Evolutionary conservation across 1,284 basidiomycete species (phyloP).

Genomic region (Kwoniella shivajii): DNA sequence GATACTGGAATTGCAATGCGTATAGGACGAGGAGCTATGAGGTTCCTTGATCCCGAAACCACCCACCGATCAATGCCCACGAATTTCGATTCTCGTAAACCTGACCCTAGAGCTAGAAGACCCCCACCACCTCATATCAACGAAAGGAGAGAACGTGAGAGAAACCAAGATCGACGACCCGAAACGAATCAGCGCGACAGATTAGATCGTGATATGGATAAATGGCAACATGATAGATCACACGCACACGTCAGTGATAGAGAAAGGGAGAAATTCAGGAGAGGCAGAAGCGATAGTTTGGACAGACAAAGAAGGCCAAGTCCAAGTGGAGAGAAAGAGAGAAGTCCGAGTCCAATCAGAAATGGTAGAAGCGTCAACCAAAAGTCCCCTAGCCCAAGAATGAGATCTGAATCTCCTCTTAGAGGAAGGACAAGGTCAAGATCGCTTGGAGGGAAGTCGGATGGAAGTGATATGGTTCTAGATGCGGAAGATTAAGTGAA

Average conservation of each 20-base stretch:
- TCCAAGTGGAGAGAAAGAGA: constrained; percentile 7
- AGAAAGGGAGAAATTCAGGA: constrained; percentile 7
- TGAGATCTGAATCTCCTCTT: constrained; percentile 47
- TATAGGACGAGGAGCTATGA: constrained; percentile 52
- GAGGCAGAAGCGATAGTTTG: constrained; percentile 13
- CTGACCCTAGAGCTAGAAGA: constrained; percentile 25
- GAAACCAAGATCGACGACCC: constrained; percentile 23
- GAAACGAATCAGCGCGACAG: constrained; percentile 21
- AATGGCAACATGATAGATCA: constrained; percentile 31
- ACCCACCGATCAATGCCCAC: constrained; percentile 17
- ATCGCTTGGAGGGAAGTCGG: constrained; percentile 18
- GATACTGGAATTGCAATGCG: neutral
- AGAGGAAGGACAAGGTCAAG: constrained; percentile 20
- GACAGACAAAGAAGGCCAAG: constrained; percentile 13
- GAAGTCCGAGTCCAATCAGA: constrained; percentile 14
- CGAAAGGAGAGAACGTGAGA: constrained; percentile 11
- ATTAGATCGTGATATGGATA: constrained; percentile 36
- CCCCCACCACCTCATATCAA: constrained; percentile 8
- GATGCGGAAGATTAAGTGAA: constrained; percentile 32
- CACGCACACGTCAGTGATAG: constrained; percentile 10
- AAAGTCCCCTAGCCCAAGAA: constrained; percentile 49
- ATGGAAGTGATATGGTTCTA: constrained; percentile 41
- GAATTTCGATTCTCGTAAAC: constrained; percentile 36
- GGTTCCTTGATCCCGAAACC: constrained; percentile 52
- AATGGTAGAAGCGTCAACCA: constrained; percentile 50